Percentiles rank a stretch among this genome's conserved stretches.
Conservation (phyloP, 2,329 filamentous ascomycete species). For the Aspergillus neotritici region DNA sequence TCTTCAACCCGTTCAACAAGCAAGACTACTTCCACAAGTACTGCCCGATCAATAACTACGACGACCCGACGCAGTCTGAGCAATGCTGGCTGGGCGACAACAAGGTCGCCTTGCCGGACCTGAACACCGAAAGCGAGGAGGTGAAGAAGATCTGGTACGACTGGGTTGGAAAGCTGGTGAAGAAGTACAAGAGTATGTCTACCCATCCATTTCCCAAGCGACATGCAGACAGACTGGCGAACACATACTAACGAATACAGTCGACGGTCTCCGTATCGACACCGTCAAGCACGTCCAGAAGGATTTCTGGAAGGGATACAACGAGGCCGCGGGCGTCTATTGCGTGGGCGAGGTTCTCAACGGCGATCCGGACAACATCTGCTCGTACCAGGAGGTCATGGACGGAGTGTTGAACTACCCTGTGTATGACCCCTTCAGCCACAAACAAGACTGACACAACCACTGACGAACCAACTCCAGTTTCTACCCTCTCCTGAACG, state of each 20-base stretch:
- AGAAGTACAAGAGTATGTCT: conserved; percentile 55
- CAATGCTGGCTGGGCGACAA: conserved; percentile 52
- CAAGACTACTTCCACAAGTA: conserved; percentile 56
- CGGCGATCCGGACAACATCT: conserved; percentile 37
- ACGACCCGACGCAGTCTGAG: conserved; percentile 41
- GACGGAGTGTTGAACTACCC: conserved; percentile 48
- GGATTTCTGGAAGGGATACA: conserved; percentile 42
- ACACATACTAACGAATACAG: conserved; percentile 13
- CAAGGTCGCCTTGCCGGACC: conserved; percentile 57
- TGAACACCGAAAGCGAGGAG: conserved; percentile 49
- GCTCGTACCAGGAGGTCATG: conserved; percentile 42
- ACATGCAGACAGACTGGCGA: neutral
- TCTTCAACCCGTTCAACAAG: conserved; percentile 51
- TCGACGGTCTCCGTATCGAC: conserved; percentile 51
- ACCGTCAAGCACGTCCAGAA: conserved; percentile 46
- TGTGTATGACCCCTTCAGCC: conserved; percentile 17
- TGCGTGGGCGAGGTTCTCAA: conserved; percentile 45
- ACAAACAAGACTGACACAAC: neutral
- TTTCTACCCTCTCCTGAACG: conserved; percentile 32
- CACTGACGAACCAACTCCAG: conserved; percentile 3
- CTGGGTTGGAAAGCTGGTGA: conserved; percentile 57
- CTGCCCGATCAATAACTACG: conserved; percentile 51
- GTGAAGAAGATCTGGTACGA: conserved; percentile 49
- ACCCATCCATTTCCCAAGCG: too few relatives aligned
- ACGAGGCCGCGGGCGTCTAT: conserved; percentile 42